Percentiles rank a stretch among this genome's conserved stretches.
phyloP scores from a whole-genome alignment of 345 rosid species.

The Mangifera indica region DNA sequence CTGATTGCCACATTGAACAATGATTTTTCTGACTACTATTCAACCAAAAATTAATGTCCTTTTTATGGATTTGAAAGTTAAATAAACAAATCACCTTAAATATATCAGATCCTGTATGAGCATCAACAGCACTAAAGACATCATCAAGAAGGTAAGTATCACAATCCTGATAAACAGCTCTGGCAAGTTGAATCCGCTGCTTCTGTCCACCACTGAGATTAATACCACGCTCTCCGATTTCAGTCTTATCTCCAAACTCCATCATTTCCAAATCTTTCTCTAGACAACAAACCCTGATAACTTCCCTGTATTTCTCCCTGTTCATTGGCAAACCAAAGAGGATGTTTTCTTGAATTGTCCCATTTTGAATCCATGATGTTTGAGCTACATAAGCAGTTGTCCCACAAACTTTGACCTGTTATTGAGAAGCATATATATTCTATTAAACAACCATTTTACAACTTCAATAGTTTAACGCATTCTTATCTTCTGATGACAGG shows the following conservation, averaged over 20 bases:
- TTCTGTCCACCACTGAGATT: constrained; percentile 98
- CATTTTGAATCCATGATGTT: constrained; percentile 91
- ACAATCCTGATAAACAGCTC: constrained; percentile 86
- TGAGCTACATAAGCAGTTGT: constrained; percentile 87
- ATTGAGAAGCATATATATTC: neutral
- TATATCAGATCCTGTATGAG: constrained; percentile 91
- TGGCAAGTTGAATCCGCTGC: constrained; percentile 91
- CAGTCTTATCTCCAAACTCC: constrained; percentile 94
- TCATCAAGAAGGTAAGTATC: constrained; percentile 93
- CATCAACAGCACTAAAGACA: constrained; percentile 95
- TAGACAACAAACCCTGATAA: constrained; percentile 68
- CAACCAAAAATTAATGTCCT: neutral
- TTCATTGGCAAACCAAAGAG: constrained; percentile 86
- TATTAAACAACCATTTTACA: neutral
- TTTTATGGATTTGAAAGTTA: neutral
- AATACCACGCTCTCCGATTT: constrained; percentile 95
- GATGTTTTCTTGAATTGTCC: constrained; percentile 83
- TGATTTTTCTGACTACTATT: neutral
- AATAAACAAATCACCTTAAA: constrained; percentile 56
- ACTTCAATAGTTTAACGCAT: neutral
- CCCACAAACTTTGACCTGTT: constrained; percentile 78
- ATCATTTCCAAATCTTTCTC: constrained; percentile 89
- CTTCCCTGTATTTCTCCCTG: constrained; percentile 55
- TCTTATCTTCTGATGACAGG: neutral
- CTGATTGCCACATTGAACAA: neutral